Percentiles rank a stretch among this genome's conserved stretches.
phyloP scores from a whole-genome alignment of 176 grass and related monocot genomes.

The Aegilops bicornis region DNA sequence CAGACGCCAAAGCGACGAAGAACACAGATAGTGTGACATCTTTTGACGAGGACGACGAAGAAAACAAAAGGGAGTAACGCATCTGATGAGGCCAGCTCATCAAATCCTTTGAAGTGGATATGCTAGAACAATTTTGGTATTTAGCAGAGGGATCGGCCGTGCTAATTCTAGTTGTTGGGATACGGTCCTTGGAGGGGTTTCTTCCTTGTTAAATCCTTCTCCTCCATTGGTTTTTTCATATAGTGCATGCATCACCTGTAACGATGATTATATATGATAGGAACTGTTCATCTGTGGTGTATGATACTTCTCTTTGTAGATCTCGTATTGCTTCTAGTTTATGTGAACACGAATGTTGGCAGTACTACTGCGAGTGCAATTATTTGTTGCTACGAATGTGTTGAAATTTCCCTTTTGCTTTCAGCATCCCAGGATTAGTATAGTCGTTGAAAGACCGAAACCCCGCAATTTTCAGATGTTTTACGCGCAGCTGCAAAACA shows the following conservation, averaged over 20 bases:
- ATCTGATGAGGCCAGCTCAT: not conserved
- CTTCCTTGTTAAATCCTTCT: slow-evolving; percentile 15
- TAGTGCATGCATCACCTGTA: slow-evolving; percentile 9
- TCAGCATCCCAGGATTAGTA: not conserved
- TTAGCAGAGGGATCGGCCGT: slow-evolving; percentile 23
- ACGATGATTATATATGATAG: slow-evolving; percentile 34
- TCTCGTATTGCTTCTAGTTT: not conserved
- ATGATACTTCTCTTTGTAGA: slow-evolving; percentile 24
- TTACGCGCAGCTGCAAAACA: not conserved
- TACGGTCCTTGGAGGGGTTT: slow-evolving; percentile 18
- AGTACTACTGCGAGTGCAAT: slow-evolving; percentile 10
- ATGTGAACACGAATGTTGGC: not conserved
- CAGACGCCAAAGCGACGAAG: slow-evolving; percentile 50
- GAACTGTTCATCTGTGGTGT: slow-evolving; percentile 18
- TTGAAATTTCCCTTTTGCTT: not conserved
- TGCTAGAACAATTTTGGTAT: slow-evolving; percentile 35
- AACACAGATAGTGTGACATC: slow-evolving; percentile 11
- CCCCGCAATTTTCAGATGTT: not conserved
- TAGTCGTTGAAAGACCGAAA: not conserved
- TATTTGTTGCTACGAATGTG: not conserved
- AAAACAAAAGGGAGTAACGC: slow-evolving; percentile 86
- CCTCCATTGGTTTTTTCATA: slow-evolving; percentile 6
- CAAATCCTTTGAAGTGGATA: slow-evolving; percentile 6
- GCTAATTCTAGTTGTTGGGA: slow-evolving; percentile 31
- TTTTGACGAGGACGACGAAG: slow-evolving; percentile 66